Evolutionary conservation across 176 grass and related monocot genomes (phyloP).

Genomic region (Cymbopogon citratus): DNA sequence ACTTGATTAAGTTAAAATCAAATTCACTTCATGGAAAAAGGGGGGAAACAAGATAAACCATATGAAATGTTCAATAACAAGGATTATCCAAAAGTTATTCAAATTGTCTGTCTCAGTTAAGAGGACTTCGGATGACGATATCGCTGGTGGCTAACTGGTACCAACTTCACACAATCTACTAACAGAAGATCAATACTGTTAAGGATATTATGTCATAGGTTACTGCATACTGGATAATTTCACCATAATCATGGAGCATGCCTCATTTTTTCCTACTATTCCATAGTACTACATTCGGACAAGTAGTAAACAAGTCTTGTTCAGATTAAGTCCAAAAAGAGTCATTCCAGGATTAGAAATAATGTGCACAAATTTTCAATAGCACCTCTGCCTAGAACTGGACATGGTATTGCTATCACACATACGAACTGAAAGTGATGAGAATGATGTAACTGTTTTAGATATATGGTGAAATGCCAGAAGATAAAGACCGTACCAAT

Average conservation of each 20-base stretch:
- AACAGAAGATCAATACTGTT: background rate
- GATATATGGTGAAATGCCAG: background rate
- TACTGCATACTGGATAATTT: background rate
- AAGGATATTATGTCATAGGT: background rate
- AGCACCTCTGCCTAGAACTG: background rate
- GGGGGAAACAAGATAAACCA: background rate
- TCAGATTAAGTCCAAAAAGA: background rate
- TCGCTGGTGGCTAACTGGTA: background rate
- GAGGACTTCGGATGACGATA: background rate
- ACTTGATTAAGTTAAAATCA: background rate
- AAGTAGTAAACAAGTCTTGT: background rate
- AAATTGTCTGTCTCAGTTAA: background rate
- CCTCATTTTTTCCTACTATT: background rate
- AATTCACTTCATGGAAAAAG: background rate
- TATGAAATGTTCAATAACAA: background rate
- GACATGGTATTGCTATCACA: background rate
- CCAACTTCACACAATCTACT: background rate
- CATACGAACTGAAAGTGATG: background rate
- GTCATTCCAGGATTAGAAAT: constrained; percentile 1
- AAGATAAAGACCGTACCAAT: constrained; percentile 57
- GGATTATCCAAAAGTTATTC: background rate
- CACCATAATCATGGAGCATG: background rate
- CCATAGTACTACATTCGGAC: background rate
- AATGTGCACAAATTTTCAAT: background rate
- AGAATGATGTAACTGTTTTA: constrained; percentile 7